These are phyloP conservation scores for Tripterygium wilfordii DNA, from an alignment of 177 flowering plant species.

Conservation along the genomic window DNA sequence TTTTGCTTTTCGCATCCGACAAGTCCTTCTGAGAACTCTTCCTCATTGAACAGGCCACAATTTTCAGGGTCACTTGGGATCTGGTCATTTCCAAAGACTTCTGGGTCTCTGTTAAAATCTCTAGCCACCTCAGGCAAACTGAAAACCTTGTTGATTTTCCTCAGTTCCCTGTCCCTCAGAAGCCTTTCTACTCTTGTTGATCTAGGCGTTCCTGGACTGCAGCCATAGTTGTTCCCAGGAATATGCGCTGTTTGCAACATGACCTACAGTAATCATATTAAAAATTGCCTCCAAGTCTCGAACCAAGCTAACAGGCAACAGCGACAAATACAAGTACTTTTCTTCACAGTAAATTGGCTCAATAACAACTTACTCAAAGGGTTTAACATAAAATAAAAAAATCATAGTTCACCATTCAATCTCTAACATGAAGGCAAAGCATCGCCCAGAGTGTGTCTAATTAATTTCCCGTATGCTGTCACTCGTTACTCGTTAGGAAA, in stretches of 20 bases:
- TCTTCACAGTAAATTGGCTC: background rate
- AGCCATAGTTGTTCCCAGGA: slow-evolving; percentile 57
- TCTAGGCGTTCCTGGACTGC: slow-evolving; percentile 25
- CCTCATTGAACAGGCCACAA: slow-evolving; percentile 19
- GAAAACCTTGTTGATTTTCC: slow-evolving; percentile 33
- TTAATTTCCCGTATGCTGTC: too few species aligned
- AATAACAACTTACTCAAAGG: background rate
- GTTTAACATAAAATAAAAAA: too few species aligned
- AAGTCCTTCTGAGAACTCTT: slow-evolving; percentile 31
- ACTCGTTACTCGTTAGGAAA: too few species aligned
- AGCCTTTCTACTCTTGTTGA: slow-evolving; percentile 63
- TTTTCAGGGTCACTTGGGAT: slow-evolving; percentile 14
- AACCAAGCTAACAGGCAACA: too few species aligned
- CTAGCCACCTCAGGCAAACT: slow-evolving; percentile 21
- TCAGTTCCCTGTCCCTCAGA: slow-evolving; percentile 58
- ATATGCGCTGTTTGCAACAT: slow-evolving; percentile 18
- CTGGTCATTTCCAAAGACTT: slow-evolving; percentile 22
- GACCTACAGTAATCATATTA: too few species aligned
- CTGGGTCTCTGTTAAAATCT: slow-evolving; percentile 24
- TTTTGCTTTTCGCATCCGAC: slow-evolving; percentile 28
- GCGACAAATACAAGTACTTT: background rate
- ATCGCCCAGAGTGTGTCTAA: too few species aligned
- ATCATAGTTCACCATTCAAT: too few species aligned
- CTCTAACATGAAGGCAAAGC: too few species aligned
- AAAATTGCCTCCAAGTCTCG: too few species aligned